Evolutionary conservation across 495 filamentous ascomycete species (phyloP), one percentile per base, ranked within the genome.

Genomic region (Hyaloscypha hepaticicola): DNA sequence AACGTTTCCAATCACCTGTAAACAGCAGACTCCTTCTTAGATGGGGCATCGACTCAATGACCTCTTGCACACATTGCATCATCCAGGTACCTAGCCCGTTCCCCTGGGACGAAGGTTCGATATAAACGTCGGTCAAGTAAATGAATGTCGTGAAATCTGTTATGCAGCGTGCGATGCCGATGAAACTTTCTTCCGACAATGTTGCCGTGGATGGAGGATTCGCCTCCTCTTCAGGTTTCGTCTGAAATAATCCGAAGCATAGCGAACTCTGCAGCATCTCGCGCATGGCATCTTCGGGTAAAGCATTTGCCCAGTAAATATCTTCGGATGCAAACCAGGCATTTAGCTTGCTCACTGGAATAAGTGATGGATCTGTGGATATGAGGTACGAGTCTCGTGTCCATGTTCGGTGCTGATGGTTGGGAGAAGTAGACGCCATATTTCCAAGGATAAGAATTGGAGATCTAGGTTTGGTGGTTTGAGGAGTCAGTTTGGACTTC

Each of bases 101-200:
- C 0, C 82, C 79, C 61, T 88, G 83, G 53, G 85, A 77, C 55
- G 81, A 76, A 0, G 76, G 71, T 0, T 84, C 62, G 8, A 91
- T 75, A 64, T 85, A 92, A 26, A 92, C 83, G 60, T 90, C 89
- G 11, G 88, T 88, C 25, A 90, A 75, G 67, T 89, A 91, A n/a
- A 79, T 85, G 65, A 88, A 83, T 0, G 87, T 87, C 11, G 84
- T 77, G 65, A 81, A 72, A 67, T 90, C 88, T 0, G 88, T 92
- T 25, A 90, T 71, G 9, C 89, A 70, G 9, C 88, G 80, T 14
- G 82, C 87, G 24, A 90, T 75, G 8, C 87, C 88, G 38, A 90
- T 77, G 55, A 65, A 49, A 19, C 26, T 21, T 28, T 19, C 38
- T 19, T 9, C 4, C 16, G 38, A 45, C 29, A 29, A 14, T 25